phyloP scores from a whole-genome alignment of 768 basidiomycete genomes.

The Amanita phalloides region DNA sequence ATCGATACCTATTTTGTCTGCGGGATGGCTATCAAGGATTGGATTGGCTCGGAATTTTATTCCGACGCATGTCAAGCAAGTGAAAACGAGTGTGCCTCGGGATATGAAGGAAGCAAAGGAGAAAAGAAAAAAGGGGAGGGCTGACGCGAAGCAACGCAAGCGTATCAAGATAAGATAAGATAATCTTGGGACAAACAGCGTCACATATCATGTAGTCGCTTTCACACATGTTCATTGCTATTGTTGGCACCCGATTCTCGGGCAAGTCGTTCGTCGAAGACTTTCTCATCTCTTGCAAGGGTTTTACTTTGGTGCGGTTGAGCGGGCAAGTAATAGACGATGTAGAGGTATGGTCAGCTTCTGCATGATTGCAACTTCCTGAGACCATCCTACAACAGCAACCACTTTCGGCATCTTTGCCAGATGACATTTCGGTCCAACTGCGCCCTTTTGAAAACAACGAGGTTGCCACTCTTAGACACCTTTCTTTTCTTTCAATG shows the following conservation, averaged over 20 bases:
- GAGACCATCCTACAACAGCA: neutral
- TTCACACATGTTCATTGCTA: slow-evolving; percentile 50
- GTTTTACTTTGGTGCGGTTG: slow-evolving; percentile 37
- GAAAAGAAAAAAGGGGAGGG: slow-evolving; percentile 36
- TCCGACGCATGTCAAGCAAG: slow-evolving; percentile 74
- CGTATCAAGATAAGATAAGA: slow-evolving; percentile 3
- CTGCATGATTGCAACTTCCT: neutral
- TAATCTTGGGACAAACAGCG: neutral
- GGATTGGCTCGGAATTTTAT: slow-evolving; percentile 24
- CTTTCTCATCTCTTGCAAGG: slow-evolving; percentile 47
- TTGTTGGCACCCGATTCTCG: slow-evolving; percentile 51
- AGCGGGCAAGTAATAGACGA: neutral
- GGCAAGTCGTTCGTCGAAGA: slow-evolving; percentile 52
- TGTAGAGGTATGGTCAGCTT: neutral
- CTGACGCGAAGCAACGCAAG: slow-evolving; percentile 8
- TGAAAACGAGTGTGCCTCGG: slow-evolving; percentile 67
- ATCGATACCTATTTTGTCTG: slow-evolving; percentile 43
- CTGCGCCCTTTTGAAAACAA: neutral
- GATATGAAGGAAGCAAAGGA: slow-evolving; percentile 69
- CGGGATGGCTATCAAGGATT: slow-evolving; percentile 50
- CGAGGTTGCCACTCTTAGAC: slow-evolving; percentile 12
- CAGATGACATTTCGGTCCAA: neutral
- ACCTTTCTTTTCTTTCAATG: slow-evolving; percentile 29
- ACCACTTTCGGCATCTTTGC: neutral
- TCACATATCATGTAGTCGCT: neutral